Percentiles rank a stretch among this genome's conserved stretches.
These are phyloP conservation scores for Epichloe scottii DNA, from an alignment of 2,329 filamentous ascomycete genomes.

Conservation along the genomic window DNA sequence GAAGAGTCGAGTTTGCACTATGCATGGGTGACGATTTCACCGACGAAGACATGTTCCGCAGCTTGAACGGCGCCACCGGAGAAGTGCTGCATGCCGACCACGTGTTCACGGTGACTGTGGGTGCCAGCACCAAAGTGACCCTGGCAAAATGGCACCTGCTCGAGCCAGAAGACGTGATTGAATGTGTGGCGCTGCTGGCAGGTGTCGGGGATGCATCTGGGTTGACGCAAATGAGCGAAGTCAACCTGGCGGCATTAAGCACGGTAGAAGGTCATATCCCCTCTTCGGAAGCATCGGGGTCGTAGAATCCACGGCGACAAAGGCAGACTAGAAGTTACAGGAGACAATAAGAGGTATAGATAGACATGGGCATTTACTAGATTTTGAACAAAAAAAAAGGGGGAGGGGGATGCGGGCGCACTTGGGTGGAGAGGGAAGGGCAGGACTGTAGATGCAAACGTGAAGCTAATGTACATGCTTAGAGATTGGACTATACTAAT, in stretches of 20 bases:
- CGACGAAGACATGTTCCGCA: slow-evolving; percentile 93
- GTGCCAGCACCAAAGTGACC: slow-evolving; percentile 83
- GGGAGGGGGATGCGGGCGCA: neutral
- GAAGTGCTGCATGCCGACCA: slow-evolving; percentile 44
- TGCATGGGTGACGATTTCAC: slow-evolving; percentile 95
- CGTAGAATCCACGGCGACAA: neutral
- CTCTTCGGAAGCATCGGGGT: neutral
- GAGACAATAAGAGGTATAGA: neutral
- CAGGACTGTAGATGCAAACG: neutral
- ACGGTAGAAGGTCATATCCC: slow-evolving; percentile 39
- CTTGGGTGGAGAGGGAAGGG: neutral
- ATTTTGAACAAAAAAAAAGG: neutral
- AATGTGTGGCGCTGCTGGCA: slow-evolving; percentile 45
- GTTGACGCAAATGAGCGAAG: slow-evolving; percentile 31
- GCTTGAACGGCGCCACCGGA: slow-evolving; percentile 49
- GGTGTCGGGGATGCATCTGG: slow-evolving; percentile 29
- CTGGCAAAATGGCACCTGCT: slow-evolving; percentile 81
- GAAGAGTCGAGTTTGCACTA: slow-evolving; percentile 70
- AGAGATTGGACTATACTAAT: no score
- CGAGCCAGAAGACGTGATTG: slow-evolving; percentile 79
- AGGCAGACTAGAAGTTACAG: neutral
- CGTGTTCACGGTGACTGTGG: slow-evolving; percentile 84
- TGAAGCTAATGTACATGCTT: no score
- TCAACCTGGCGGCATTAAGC: slow-evolving; percentile 43
- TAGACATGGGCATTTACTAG: slow-evolving; percentile 1